Evolutionary conservation across 2,329 filamentous ascomycete genomes (phyloP).

Genomic region (Monosporascus sp.): DNA sequence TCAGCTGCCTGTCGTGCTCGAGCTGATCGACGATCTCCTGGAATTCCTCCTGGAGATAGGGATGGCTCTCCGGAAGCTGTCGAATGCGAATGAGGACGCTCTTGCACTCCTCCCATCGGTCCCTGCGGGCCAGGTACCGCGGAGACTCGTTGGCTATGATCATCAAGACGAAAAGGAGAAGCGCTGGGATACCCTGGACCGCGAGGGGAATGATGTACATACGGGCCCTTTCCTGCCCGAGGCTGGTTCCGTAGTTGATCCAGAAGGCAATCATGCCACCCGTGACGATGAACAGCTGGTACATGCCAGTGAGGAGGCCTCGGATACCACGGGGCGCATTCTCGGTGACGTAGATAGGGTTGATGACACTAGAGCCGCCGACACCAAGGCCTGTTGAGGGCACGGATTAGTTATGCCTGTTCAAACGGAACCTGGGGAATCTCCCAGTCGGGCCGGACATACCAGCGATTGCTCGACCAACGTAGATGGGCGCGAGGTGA

Average conservation of each 20-base stretch:
- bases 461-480: slow-evolving; percentile 51
- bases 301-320: slow-evolving; percentile 38
- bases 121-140: slow-evolving; percentile 58
- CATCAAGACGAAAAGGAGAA: slow-evolving; percentile 56
- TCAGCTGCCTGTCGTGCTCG: slow-evolving; percentile 55
- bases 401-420: background rate
- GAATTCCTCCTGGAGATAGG: slow-evolving; percentile 54
- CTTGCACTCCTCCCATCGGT: slow-evolving; percentile 59
- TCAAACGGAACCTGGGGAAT: background rate
- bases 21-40: slow-evolving; percentile 56
- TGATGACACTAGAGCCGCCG: slow-evolving; percentile 36
- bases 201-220: slow-evolving; percentile 55
- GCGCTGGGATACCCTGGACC: slow-evolving; percentile 57
- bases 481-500: slow-evolving; percentile 54
- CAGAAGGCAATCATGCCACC: slow-evolving; percentile 39
- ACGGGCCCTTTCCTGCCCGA: slow-evolving; percentile 26
- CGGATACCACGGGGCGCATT: slow-evolving; percentile 40
- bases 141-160: slow-evolving; percentile 59
- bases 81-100: slow-evolving; percentile 50
- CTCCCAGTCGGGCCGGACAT: slow-evolving; percentile 1
- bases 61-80: slow-evolving; percentile 45
- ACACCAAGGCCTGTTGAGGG: slow-evolving; percentile 32
- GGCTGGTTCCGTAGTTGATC: slow-evolving; percentile 46
- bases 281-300: slow-evolving; percentile 41
- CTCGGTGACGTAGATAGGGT: slow-evolving; percentile 40